Conservation (phyloP, 192 early-diverging fungal species). For the Linnemannia exigua region DNA sequence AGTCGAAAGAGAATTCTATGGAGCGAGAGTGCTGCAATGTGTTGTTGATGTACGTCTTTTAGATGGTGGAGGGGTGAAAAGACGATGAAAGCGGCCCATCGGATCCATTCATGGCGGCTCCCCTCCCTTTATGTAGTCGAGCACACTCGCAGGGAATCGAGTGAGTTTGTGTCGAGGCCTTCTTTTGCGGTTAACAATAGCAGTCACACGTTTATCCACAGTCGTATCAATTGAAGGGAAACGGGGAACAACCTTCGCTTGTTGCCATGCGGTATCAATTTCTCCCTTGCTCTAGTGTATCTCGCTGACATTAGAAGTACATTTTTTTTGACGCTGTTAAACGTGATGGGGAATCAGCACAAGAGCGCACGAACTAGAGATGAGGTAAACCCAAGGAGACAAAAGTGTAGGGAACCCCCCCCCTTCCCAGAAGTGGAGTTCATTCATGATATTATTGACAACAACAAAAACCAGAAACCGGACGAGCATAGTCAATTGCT, state of each 20-base stretch:
- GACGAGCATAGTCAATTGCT: neutral
- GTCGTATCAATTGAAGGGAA: neutral
- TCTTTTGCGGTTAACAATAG: neutral
- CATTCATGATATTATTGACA: neutral
- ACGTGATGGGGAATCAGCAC: too few relatives aligned
- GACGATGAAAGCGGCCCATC: slow-evolving; percentile 59
- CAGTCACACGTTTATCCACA: neutral
- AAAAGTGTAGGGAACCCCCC: too few relatives aligned
- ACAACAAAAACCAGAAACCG: neutral
- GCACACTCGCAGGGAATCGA: neutral
- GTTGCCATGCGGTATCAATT: neutral
- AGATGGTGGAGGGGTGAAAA: slow-evolving; percentile 57
- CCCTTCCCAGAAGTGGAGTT: too few relatives aligned
- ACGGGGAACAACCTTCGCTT: neutral
- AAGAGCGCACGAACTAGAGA: neutral
- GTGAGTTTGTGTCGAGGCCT: neutral
- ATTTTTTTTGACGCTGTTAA: too few relatives aligned
- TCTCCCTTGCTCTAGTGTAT: too few relatives aligned
- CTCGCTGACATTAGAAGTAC: too few relatives aligned
- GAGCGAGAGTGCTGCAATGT: neutral
- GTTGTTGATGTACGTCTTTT: slow-evolving; percentile 40
- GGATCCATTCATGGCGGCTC: slow-evolving; percentile 13
- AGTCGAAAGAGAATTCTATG: neutral
- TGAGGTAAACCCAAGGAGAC: neutral
- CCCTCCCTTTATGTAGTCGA: slow-evolving; percentile 9